Conservation (phyloP, 805 yeast genomes). For the Hanseniaspora valbyensis region DNA sequence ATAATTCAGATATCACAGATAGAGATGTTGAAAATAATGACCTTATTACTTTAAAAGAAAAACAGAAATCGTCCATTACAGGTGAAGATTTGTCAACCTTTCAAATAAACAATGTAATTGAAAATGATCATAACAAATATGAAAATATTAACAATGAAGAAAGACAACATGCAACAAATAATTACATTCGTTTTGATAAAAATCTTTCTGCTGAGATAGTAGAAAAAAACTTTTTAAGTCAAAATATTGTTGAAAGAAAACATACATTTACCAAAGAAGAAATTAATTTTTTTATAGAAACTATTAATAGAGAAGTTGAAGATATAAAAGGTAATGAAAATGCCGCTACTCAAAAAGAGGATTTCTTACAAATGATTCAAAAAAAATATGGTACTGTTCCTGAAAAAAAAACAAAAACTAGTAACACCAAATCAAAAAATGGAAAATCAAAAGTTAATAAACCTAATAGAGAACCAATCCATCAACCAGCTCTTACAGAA, state of each 20-base stretch:
- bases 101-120: too few relatives aligned
- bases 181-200: background rate
- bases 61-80: too few relatives aligned
- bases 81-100: too few relatives aligned
- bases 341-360: background rate
- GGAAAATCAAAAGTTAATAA: background rate
- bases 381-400: conserved; percentile 1
- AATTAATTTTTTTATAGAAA: conserved; percentile 5
- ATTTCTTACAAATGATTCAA: background rate
- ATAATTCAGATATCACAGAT: too few relatives aligned
- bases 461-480: background rate
- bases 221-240: conserved; percentile 10
- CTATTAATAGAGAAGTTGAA: background rate
- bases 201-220: background rate
- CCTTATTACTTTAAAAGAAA: too few relatives aligned
- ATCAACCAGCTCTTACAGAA: background rate
- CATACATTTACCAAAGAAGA: background rate
- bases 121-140: background rate
- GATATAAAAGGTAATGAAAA: background rate
- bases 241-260: conserved; percentile 1
- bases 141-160: background rate
- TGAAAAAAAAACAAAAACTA: background rate
- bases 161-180: background rate
- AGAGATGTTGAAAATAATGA: too few relatives aligned
- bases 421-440: conserved; percentile 1